Evolutionary conservation across 1,284 basidiomycete genomes (phyloP).

Genomic region (Marasmius sp.): DNA sequence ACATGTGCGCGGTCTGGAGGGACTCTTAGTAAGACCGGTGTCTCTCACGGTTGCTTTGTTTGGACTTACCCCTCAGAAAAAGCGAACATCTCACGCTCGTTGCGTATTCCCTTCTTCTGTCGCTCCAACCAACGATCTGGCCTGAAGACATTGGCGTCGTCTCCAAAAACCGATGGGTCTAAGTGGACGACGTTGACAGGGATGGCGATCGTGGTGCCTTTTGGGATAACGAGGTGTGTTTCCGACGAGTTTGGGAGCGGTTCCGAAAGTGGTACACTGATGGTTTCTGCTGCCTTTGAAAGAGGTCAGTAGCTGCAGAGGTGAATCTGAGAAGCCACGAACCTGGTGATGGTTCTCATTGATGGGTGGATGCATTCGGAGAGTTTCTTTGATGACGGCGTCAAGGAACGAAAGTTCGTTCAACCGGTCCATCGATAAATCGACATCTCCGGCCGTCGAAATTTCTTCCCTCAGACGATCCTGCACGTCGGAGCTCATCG

Average conservation of each 20-base stretch:
- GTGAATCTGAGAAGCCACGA: conserved; percentile 5
- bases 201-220: conserved; percentile 52
- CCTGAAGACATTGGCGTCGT: conserved; percentile 53
- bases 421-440: conserved; percentile 51
- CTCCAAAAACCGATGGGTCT: conserved; percentile 53
- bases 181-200: conserved; percentile 60
- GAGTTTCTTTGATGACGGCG: conserved; percentile 54
- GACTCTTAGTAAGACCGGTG: conserved; percentile 6
- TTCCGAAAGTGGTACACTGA: conserved; percentile 47
- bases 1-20: conserved; percentile 50
- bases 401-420: conserved; percentile 52
- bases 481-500: conserved; percentile 45
- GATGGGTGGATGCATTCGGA: conserved; percentile 59
- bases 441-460: conserved; percentile 25
- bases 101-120: conserved; percentile 26
- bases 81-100: conserved; percentile 47
- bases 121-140: conserved; percentile 58
- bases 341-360: conserved; percentile 62
- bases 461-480: conserved; percentile 51
- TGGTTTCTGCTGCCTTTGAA: conserved; percentile 45
- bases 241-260: conserved; percentile 44
- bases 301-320: conserved; percentile 1
- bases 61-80: conserved; percentile 53
- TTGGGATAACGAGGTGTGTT: conserved; percentile 45
- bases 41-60: background rate